Percentiles rank a stretch among this genome's conserved stretches.
These are phyloP conservation scores for Nakazawaea anatomiae DNA, from an alignment of 805 yeast genomes.

Conservation along the genomic window DNA sequence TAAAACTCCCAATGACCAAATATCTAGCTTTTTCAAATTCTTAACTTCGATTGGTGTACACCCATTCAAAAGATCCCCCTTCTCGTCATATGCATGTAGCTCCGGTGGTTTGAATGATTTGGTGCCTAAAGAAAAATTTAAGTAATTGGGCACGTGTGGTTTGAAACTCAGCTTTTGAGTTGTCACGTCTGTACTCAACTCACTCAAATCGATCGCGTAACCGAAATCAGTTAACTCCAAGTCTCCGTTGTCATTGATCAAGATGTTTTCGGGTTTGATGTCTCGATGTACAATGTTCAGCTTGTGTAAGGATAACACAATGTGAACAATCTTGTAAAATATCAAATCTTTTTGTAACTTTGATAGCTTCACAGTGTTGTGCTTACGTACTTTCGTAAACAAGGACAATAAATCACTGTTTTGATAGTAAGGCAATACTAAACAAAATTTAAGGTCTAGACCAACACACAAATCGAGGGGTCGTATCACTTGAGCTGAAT, in stretches of 20 bases:
- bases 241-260: conserved; percentile 38
- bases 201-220: conserved; percentile 33
- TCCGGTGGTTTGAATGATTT: conserved; percentile 53
- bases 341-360: conserved; percentile 35
- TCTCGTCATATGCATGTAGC: conserved; percentile 22
- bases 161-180: conserved; percentile 4
- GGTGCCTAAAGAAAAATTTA: conserved; percentile 38
- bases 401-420: conserved; percentile 43
- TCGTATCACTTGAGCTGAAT: not conserved
- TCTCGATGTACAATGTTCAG: conserved; percentile 43
- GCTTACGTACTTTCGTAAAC: conserved; percentile 32
- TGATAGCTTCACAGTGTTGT: conserved; percentile 22
- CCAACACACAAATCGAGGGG: conserved; percentile 6
- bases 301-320: conserved; percentile 38
- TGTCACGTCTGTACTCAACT: conserved; percentile 7
- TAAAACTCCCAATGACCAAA: conserved; percentile 47
- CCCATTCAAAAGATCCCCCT: conserved; percentile 10
- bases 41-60: not conserved
- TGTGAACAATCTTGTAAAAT: conserved; percentile 48
- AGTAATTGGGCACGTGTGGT: conserved; percentile 14
- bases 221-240: conserved; percentile 48
- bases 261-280: conserved; percentile 48
- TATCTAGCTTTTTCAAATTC: conserved; percentile 34
- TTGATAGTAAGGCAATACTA: conserved; percentile 36
- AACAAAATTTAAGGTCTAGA: conserved; percentile 18